phyloP scores from a whole-genome alignment of 2,329 filamentous ascomycete species.

The Phaeosphaeriaceae sp. region DNA sequence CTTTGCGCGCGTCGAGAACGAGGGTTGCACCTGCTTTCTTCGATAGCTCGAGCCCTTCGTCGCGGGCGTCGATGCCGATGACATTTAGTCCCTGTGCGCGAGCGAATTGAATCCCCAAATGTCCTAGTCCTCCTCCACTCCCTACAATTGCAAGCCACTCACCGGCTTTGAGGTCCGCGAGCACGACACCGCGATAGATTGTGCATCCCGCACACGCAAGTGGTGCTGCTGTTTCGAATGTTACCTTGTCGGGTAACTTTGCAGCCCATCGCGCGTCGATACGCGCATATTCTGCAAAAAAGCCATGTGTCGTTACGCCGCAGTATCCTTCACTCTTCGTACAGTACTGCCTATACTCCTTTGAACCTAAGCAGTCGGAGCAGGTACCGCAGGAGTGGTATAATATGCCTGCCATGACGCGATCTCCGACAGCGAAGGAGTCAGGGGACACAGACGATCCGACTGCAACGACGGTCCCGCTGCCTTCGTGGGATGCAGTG shows the following conservation, averaged over 20 bases:
- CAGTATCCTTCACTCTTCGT: conserved; percentile 13
- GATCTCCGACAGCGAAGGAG: conserved; percentile 60
- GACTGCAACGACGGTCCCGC: conserved; percentile 61
- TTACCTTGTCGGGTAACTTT: conserved; percentile 25
- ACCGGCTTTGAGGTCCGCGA: conserved; percentile 73
- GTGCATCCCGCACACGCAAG: conserved; percentile 50
- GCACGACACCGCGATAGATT: conserved; percentile 82
- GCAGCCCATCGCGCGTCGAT: conserved; percentile 24
- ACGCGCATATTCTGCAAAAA: conserved; percentile 53
- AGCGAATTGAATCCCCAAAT: conserved; percentile 81
- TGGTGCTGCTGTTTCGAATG: conserved; percentile 32
- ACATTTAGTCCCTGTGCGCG: conserved; percentile 82
- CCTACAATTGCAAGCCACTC: conserved; percentile 82
- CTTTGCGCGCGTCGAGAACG: conserved; percentile 61
- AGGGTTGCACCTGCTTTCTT: conserved; percentile 59
- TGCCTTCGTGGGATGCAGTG: conserved; percentile 58
- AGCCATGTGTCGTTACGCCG: conserved; percentile 58
- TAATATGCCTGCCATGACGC: conserved; percentile 65
- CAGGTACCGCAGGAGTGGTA: conserved; percentile 64
- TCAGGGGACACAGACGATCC: conserved; percentile 53
- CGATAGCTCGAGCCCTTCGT: conserved; percentile 65
- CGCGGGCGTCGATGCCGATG: conserved; percentile 82
- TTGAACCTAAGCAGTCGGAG: conserved; percentile 59
- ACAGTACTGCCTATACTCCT: conserved; percentile 64
- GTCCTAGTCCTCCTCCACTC: conserved; percentile 80